Evolutionary conservation across 1,139 yeast genomes (phyloP).

Genomic region (Lodderomyces orthopsilosis): DNA sequence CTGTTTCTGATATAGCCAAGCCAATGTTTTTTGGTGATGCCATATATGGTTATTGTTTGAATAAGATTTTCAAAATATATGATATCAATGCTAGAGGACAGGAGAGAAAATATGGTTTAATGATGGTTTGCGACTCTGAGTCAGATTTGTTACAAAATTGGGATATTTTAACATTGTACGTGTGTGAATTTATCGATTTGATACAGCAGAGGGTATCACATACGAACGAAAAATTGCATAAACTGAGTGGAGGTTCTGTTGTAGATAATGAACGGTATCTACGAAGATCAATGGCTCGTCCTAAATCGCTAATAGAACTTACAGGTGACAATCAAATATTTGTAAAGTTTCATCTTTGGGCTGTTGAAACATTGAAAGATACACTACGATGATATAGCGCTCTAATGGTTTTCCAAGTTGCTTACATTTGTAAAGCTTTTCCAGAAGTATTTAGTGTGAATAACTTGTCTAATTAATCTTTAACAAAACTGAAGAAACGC

Average conservation of each 20-base stretch:
- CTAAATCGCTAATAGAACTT: slow-evolving; percentile 58
- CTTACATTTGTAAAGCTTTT: neutral
- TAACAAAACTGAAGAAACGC: neutral
- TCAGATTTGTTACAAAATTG: slow-evolving; percentile 52
- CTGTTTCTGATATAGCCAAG: slow-evolving; percentile 60
- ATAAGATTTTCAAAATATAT: slow-evolving; percentile 61
- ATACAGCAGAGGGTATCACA: slow-evolving; percentile 45
- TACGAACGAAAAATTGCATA: slow-evolving; percentile 14
- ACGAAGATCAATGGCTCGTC: slow-evolving; percentile 51
- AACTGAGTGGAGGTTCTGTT: slow-evolving; percentile 11
- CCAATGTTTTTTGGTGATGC: slow-evolving; percentile 75
- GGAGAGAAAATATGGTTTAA: slow-evolving; percentile 67
- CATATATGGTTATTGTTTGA: slow-evolving; percentile 63
- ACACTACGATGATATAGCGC: slow-evolving; percentile 8
- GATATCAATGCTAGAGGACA: slow-evolving; percentile 78
- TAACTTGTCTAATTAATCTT: too few species aligned
- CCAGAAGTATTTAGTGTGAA: neutral
- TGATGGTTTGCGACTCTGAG: slow-evolving; percentile 62
- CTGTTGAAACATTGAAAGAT: slow-evolving; percentile 41
- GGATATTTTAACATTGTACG: slow-evolving; percentile 52
- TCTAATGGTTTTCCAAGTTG: too few species aligned
- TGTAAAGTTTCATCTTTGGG: slow-evolving; percentile 67
- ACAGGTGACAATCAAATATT: slow-evolving; percentile 60
- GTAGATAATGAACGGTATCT: slow-evolving; percentile 54
- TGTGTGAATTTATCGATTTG: slow-evolving; percentile 49